These are phyloP conservation scores for Starmerella khaoyaiensis DNA, from an alignment of 805 yeast genomes.

Conservation along the genomic window DNA sequence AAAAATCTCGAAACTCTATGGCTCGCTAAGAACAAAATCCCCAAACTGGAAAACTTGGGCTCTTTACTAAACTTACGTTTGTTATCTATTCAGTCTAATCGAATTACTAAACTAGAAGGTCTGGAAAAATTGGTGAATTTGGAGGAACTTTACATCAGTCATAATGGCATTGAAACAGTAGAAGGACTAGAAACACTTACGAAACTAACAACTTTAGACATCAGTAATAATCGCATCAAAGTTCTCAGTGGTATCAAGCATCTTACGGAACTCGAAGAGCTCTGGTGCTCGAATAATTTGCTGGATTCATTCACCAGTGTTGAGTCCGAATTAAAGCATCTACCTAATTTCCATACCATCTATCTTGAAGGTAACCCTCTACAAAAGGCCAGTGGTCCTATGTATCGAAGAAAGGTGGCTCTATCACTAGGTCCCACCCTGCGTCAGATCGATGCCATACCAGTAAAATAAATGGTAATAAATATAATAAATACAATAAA, in stretches of 20 bases:
- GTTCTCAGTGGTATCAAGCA: conserved; percentile 53
- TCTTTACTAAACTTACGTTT: conserved; percentile 51
- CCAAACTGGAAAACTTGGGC: conserved; percentile 48
- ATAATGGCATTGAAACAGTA: conserved; percentile 61
- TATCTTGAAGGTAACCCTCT: conserved; percentile 91
- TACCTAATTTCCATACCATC: conserved; percentile 66
- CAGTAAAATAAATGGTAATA: conserved; percentile 26
- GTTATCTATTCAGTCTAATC: conserved; percentile 78
- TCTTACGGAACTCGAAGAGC: conserved; percentile 62
- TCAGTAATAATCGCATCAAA: conserved; percentile 59
- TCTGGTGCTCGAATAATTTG: conserved; percentile 82
- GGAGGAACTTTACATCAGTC: conserved; percentile 79
- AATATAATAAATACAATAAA: too few species aligned
- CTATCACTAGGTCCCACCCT: conserved; percentile 59
- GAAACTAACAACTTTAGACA: conserved; percentile 62
- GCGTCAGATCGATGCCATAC: conserved; percentile 84
- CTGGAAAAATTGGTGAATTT: conserved; percentile 56
- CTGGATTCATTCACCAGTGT: conserved; percentile 58
- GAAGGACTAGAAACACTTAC: conserved; percentile 64
- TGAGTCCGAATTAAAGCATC: conserved; percentile 46
- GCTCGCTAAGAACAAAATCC: conserved; percentile 80
- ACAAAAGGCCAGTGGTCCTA: conserved; percentile 56
- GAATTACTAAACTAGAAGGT: conserved; percentile 67
- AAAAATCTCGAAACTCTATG: conserved; percentile 60
- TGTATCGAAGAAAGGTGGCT: conserved; percentile 72